A percentile compares a stretch with the other conserved stretches of the same genome.
These are phyloP conservation scores for Linderniella brevidens DNA, from an alignment of 257 asterid species.

Conservation along the genomic window DNA sequence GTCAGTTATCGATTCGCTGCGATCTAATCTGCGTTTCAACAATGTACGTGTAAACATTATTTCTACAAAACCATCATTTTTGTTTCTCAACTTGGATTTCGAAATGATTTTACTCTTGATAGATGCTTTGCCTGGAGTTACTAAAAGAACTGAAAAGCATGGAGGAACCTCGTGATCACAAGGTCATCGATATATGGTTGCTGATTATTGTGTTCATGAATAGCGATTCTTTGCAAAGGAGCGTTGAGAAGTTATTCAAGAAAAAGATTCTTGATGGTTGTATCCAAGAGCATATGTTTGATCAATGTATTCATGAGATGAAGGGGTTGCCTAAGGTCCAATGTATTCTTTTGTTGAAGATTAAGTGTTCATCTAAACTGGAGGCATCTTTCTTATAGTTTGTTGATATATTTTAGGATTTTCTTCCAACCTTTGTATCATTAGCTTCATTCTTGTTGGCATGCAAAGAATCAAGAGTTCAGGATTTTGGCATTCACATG, in stretches of 20 bases:
- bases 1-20: slow-evolving; percentile 60
- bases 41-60: slow-evolving; percentile 31
- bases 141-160: slow-evolving; percentile 60
- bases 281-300: slow-evolving; percentile 49
- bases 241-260: slow-evolving; percentile 52
- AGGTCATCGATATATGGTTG: slow-evolving; percentile 74
- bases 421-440: slow-evolving; percentile 51
- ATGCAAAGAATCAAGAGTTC: slow-evolving; percentile 64
- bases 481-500: slow-evolving; percentile 56
- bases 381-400: slow-evolving; percentile 3
- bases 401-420: slow-evolving; percentile 33
- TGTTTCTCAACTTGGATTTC: too few relatives aligned
- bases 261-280: slow-evolving; percentile 65
- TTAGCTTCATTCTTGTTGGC: slow-evolving; percentile 55
- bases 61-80: neutral
- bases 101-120: neutral
- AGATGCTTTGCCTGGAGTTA: slow-evolving; percentile 68
- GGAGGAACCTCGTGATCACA: slow-evolving; percentile 52
- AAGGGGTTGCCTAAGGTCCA: slow-evolving; percentile 60
- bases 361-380: slow-evolving; percentile 1
- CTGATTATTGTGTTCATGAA: slow-evolving; percentile 44
- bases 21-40: slow-evolving; percentile 63
- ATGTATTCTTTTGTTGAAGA: too few relatives aligned
- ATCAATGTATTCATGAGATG: slow-evolving; percentile 46
- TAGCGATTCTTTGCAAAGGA: slow-evolving; percentile 51